These are phyloP conservation scores for Populus hybrid DNA, from an alignment of 441 rosid genomes.

Conservation along the genomic window DNA sequence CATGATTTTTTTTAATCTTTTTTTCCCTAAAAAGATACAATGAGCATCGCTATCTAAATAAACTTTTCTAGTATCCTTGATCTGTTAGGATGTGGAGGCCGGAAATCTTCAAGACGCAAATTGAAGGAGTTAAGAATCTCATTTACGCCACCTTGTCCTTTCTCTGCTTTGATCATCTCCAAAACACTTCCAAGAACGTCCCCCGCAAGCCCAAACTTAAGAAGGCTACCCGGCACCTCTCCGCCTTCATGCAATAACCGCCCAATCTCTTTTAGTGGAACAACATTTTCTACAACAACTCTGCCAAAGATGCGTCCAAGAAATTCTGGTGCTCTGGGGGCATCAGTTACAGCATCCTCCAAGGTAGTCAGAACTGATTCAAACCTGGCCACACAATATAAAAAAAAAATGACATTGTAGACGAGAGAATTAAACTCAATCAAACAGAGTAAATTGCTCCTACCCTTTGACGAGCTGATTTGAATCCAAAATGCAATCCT, in stretches of 20 bases:
- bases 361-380: slow-evolving; percentile 63
- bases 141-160: slow-evolving; percentile 53
- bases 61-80: slow-evolving; percentile 75
- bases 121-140: slow-evolving; percentile 57
- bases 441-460: background rate
- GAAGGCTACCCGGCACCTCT: slow-evolving; percentile 62
- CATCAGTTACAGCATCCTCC: slow-evolving; percentile 90
- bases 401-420: background rate
- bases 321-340: slow-evolving; percentile 86
- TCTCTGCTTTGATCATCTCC: slow-evolving; percentile 57
- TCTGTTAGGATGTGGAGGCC: slow-evolving; percentile 51
- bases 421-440: background rate
- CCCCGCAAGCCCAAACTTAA: slow-evolving; percentile 69
- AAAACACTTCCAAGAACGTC: slow-evolving; percentile 77
- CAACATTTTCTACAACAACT: slow-evolving; percentile 44
- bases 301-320: slow-evolving; percentile 67
- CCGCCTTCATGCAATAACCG: slow-evolving; percentile 59
- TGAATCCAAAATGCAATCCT: slow-evolving; percentile 42
- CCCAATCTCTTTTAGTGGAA: slow-evolving; percentile 55
- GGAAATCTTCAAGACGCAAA: slow-evolving; percentile 69
- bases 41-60: slow-evolving; percentile 54
- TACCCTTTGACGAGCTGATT: slow-evolving; percentile 80
- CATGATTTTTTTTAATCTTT: slow-evolving; percentile 10
- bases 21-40: slow-evolving; percentile 30
- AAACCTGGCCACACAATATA: slow-evolving; percentile 46